phyloP scores from a whole-genome alignment of 768 basidiomycete species.

The Amanita muscaria region DNA sequence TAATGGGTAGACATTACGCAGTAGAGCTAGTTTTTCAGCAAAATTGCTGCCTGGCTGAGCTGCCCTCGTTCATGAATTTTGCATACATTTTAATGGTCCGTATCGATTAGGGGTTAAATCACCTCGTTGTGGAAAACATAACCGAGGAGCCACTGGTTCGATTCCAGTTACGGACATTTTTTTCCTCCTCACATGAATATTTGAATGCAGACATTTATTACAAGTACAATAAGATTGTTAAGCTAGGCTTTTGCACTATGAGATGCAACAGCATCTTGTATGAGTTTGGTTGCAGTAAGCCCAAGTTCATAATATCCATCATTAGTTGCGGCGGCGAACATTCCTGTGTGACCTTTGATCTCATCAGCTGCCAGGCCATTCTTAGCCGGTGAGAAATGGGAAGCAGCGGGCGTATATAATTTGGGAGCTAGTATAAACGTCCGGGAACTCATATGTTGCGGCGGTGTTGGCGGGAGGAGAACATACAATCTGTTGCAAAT shows the following conservation, averaged over 20 bases:
- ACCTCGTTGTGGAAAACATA: constrained; percentile 6
- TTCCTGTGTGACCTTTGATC: constrained; percentile 77
- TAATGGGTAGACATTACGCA: too few species aligned
- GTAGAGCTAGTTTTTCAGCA: too few species aligned
- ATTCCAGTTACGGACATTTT: constrained; percentile 7
- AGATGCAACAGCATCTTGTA: constrained; percentile 35
- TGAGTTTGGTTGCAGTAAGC: constrained; percentile 49
- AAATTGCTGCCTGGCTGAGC: too few species aligned
- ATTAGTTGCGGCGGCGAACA: constrained; percentile 77
- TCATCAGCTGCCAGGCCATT: constrained; percentile 71
- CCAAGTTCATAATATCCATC: constrained; percentile 90
- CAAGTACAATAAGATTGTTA: too few species aligned
- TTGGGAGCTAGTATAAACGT: constrained; percentile 78
- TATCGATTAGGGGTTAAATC: constrained; percentile 9
- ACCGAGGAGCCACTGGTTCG: constrained; percentile 9
- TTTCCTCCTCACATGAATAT: neutral
- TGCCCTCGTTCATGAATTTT: too few species aligned
- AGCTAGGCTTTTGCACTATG: too few species aligned
- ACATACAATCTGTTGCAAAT: constrained; percentile 62
- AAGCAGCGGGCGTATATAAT: constrained; percentile 33
- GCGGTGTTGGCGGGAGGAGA: constrained; percentile 60
- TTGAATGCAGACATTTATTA: too few species aligned
- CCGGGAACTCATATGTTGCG: constrained; percentile 42
- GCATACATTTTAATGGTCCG: neutral
- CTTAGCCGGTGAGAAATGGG: constrained; percentile 52